phyloP scores from a whole-genome alignment of 306 rosid species.

The Carpinus viminea region DNA sequence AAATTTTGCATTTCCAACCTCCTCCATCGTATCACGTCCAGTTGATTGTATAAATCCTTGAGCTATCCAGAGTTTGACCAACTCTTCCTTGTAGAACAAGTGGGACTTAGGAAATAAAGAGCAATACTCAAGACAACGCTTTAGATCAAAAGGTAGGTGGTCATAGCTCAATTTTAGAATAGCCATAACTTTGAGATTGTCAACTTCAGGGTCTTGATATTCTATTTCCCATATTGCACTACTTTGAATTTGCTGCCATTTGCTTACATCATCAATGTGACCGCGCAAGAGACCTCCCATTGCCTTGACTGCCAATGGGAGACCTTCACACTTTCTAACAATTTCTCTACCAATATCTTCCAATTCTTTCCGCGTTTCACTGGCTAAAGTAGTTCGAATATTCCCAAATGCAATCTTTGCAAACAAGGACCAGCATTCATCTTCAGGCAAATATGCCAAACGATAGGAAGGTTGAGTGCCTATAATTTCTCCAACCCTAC shows the following conservation, averaged over 20 bases:
- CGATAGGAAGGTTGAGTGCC: not conserved
- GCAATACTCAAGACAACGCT: not conserved
- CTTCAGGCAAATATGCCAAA: conserved; percentile 15
- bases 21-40: not conserved
- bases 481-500: not conserved
- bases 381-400: too few relatives aligned
- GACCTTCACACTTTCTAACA: too few relatives aligned
- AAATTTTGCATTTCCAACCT: not conserved
- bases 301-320: too few relatives aligned
- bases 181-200: not conserved
- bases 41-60: not conserved
- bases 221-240: too few relatives aligned
- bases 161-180: not conserved
- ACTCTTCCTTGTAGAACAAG: not conserved
- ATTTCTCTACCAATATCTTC: too few relatives aligned
- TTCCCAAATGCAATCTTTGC: not conserved
- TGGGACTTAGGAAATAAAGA: not conserved
- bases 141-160: not conserved
- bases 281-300: too few relatives aligned
- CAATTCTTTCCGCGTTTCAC: too few relatives aligned
- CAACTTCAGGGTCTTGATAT: too few relatives aligned
- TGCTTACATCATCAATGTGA: too few relatives aligned
- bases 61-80: not conserved
- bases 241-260: too few relatives aligned
- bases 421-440: conserved; percentile 22